Percentiles rank a stretch among this genome's conserved stretches.
Evolutionary conservation across 257 asterid species (phyloP).

Genomic region (Oldenlandia corymbosa): DNA sequence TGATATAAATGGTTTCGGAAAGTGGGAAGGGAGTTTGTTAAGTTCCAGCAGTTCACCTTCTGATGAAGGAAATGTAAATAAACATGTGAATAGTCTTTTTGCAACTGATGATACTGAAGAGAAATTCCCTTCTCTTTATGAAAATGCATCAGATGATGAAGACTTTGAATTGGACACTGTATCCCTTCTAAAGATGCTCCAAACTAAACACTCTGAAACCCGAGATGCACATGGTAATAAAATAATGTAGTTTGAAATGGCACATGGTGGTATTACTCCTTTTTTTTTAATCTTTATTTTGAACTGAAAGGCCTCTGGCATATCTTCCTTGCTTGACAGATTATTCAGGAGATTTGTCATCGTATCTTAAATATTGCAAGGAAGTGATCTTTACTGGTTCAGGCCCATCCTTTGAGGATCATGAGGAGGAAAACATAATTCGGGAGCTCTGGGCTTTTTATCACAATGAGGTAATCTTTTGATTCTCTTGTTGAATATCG

Average conservation of each 20-base stretch:
- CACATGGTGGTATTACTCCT: background rate
- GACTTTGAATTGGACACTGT: constrained; percentile 31
- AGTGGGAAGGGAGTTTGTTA: constrained; percentile 63
- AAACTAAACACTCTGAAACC: constrained; percentile 43
- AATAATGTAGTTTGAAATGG: background rate
- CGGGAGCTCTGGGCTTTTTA: constrained; percentile 53
- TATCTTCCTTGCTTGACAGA: constrained; percentile 40
- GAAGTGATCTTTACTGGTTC: constrained; percentile 66
- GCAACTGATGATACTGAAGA: too few relatives aligned
- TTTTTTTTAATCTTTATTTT: constrained; percentile 9
- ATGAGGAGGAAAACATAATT: constrained; percentile 43
- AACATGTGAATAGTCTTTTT: constrained; percentile 8
- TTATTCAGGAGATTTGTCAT: constrained; percentile 40
- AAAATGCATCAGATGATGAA: constrained; percentile 15
- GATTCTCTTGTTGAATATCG: background rate
- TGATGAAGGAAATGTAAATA: constrained; percentile 16
- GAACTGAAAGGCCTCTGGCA: too few relatives aligned
- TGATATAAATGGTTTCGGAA: constrained; percentile 69
- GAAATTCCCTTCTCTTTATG: too few relatives aligned
- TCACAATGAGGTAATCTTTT: constrained; percentile 50
- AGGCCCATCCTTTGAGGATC: constrained; percentile 39
- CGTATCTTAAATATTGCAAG: constrained; percentile 63
- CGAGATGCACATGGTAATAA: constrained; percentile 50
- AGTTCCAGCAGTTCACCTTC: constrained; percentile 22
- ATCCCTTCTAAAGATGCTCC: constrained; percentile 49